Evolutionary conservation across 2,329 filamentous ascomycete genomes (phyloP), one percentile per base, ranked within the genome.

Genomic region (Tolypocladium album): DNA sequence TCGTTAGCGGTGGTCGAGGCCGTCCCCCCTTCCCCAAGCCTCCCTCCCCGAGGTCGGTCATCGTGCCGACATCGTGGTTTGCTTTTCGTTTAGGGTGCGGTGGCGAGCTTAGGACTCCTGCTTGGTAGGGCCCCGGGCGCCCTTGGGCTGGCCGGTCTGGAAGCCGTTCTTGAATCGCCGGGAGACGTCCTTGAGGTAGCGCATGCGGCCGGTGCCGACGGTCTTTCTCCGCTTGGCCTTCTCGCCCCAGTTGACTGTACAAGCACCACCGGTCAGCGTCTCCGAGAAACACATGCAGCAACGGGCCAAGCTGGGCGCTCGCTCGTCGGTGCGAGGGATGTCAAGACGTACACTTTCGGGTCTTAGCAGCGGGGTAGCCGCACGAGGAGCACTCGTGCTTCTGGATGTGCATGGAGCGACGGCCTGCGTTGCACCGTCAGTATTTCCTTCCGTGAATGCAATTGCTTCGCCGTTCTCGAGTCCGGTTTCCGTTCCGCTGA

Each of bases 161-260:
- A 99, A 99, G 72, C 92, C 92, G 83, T 99, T 99, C 85, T 88
- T 91, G 88, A 96, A 96, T 82, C 87, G 87, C 79, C 94, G 88
- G 76, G 92, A 83, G 76, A 99, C 88, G 74, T 84, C 85, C 86
- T 95, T 96, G 78, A 99, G 86, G 83, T 92, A 90, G 77, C 91
- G 87, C 88, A 92, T 94, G 80, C 94, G 90, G 79, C 94, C 94
- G 75, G 91, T 93, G 74, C 94, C 94, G 77, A 90, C 93, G 76
- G 93, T 97, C 92, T 97, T 97, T 89, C 94, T 95, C 80, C 94
- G 86, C 91, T 97, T 97, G 74, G 92, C 93, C 90, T 99, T 99
- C 87, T 97, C 93, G 79, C 90, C 87, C 94, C 94, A 99, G 90
- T 99, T 97, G 88, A 88, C 93, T 97, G 76, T 76, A 64, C 40